A percentile compares a stretch with the other conserved stretches of the same genome.
Conservation (phyloP, 306 rosid species). For the Alnus rubra region DNA sequence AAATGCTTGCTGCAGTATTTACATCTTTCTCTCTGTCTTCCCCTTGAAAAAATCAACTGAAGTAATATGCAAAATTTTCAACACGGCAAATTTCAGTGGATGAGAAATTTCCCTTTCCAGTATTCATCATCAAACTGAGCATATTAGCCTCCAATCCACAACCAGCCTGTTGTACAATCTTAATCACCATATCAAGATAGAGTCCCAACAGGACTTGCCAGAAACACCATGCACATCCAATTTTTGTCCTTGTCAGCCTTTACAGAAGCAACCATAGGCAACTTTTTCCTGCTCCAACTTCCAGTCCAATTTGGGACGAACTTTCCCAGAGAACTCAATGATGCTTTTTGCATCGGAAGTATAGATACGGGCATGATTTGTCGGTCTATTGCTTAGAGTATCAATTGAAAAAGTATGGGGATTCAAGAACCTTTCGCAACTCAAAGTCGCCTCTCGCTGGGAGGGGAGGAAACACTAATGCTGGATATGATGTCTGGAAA, state of each 20-base stretch:
- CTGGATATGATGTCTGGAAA: slow-evolving; percentile 70
- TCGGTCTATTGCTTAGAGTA: slow-evolving; percentile 1
- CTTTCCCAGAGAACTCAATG: slow-evolving; percentile 22
- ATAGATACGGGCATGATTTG: slow-evolving; percentile 1
- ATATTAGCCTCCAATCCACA: not conserved
- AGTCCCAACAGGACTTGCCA: slow-evolving; percentile 18
- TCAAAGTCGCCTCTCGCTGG: slow-evolving; percentile 77
- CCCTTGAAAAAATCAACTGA: slow-evolving; percentile 31
- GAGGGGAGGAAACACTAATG: slow-evolving; percentile 61
- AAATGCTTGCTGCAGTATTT: slow-evolving; percentile 26
- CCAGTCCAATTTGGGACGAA: slow-evolving; percentile 17
- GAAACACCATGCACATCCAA: slow-evolving; percentile 19
- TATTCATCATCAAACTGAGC: not conserved
- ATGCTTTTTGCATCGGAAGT: slow-evolving; percentile 13
- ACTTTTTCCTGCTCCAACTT: slow-evolving; percentile 26
- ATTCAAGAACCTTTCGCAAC: slow-evolving; percentile 65
- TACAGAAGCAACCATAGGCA: slow-evolving; percentile 22
- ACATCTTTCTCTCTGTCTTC: slow-evolving; percentile 15
- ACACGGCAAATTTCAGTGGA: slow-evolving; percentile 21
- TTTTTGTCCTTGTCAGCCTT: slow-evolving; percentile 21
- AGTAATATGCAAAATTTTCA: slow-evolving; percentile 15
- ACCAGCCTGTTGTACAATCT: slow-evolving; percentile 3
- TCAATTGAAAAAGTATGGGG: slow-evolving; percentile 85
- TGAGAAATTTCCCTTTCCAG: slow-evolving; percentile 24
- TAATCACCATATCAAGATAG: slow-evolving; percentile 1